Evolutionary conservation across 768 basidiomycete species (phyloP).

Genomic region (Hemileccinum impolitum): DNA sequence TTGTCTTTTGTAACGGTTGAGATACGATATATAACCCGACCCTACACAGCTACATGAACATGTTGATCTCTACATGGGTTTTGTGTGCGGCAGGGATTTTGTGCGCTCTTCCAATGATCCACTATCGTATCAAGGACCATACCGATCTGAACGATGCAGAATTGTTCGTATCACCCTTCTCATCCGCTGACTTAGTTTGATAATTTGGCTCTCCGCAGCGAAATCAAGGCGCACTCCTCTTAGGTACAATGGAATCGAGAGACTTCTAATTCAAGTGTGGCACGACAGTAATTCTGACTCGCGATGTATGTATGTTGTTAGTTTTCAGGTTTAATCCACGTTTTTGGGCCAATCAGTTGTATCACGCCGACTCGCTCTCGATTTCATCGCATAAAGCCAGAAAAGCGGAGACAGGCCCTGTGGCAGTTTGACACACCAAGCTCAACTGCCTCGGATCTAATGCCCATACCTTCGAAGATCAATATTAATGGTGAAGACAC

Average conservation of each 20-base stretch:
- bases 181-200: conserved; percentile 1
- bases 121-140: conserved; percentile 63
- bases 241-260: background rate
- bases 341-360: no score
- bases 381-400: background rate
- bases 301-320: background rate
- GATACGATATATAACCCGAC: background rate
- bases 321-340: background rate
- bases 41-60: conserved; percentile 52
- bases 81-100: conserved; percentile 61
- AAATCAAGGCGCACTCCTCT: conserved; percentile 1
- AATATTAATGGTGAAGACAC: no score
- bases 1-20: background rate
- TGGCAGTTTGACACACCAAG: no score
- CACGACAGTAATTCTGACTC: background rate
- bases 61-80: conserved; percentile 74
- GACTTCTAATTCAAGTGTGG: background rate
- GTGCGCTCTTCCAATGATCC: conserved; percentile 72
- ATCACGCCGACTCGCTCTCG: background rate
- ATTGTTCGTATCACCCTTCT: conserved; percentile 34
- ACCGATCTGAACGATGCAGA: conserved; percentile 51
- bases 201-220: conserved; percentile 6
- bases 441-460: no score
- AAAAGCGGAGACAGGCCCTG: background rate
- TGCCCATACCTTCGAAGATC: no score